Percentiles rank a stretch among this genome's conserved stretches.
Evolutionary conservation across 108 stramenopile genomes (phyloP).

Genomic region (Skeletonema costatum): DNA sequence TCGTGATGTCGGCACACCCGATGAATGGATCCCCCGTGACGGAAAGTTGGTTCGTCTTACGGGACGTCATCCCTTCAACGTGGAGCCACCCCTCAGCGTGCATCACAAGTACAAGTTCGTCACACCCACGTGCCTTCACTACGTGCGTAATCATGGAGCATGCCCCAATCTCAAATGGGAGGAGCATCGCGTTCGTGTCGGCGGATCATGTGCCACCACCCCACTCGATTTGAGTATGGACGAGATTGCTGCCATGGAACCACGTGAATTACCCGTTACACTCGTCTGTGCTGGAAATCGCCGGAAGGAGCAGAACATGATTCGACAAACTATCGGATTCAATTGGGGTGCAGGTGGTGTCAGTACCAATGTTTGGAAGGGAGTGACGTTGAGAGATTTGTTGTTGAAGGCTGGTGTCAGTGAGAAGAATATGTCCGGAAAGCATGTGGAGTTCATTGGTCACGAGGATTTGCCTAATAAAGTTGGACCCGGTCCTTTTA

Average conservation of each 20-base stretch:
- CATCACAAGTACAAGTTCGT: slow-evolving; percentile 76
- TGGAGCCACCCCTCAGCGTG: slow-evolving; percentile 90
- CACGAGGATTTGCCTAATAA: slow-evolving; percentile 94
- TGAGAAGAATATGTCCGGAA: slow-evolving; percentile 79
- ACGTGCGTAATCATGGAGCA: slow-evolving; percentile 83
- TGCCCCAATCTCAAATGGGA: slow-evolving; percentile 86
- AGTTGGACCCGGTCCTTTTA: slow-evolving; percentile 90
- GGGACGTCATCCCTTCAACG: slow-evolving; percentile 98
- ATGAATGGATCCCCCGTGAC: slow-evolving; percentile 90
- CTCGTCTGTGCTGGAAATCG: slow-evolving; percentile 98
- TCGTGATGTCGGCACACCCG: slow-evolving; percentile 85
- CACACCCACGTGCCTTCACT: slow-evolving; percentile 79
- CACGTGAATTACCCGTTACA: slow-evolving; percentile 89
- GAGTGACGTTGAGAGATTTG: slow-evolving; percentile 88
- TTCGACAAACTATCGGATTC: slow-evolving; percentile 96
- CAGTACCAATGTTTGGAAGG: slow-evolving; percentile 94
- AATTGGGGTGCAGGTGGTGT: slow-evolving; percentile 97
- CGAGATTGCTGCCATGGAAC: slow-evolving; percentile 60
- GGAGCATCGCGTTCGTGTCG: slow-evolving; percentile 68
- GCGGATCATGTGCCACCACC: slow-evolving; percentile 54
- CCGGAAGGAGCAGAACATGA: slow-evolving; percentile 98
- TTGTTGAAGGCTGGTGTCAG: slow-evolving; percentile 80
- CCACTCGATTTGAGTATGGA: slow-evolving; percentile 85
- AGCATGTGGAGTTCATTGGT: slow-evolving; percentile 91
- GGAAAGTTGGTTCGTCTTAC: slow-evolving; percentile 92